Evolutionary conservation across 1,139 yeast species (phyloP).

Genomic region (Yueomyces sp.): DNA sequence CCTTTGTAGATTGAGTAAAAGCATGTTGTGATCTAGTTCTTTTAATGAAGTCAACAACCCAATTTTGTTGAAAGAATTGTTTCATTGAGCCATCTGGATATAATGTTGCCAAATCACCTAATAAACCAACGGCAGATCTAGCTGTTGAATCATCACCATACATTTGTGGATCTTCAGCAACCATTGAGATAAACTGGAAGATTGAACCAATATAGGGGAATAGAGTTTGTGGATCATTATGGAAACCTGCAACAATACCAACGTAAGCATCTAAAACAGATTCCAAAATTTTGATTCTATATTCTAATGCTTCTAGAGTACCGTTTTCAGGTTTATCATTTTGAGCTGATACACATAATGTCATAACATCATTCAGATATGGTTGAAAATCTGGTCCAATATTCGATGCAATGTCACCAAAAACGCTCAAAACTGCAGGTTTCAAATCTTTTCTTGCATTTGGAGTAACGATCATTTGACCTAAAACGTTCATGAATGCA

Average conservation of each 20-base stretch:
- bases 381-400: conserved; percentile 66
- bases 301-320: conserved; percentile 67
- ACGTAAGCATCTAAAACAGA: conserved; percentile 89
- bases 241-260: conserved; percentile 84
- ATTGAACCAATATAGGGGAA: conserved; percentile 56
- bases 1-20: conserved; percentile 57
- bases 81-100: conserved; percentile 64
- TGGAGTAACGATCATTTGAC: conserved; percentile 52
- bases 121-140: conserved; percentile 70
- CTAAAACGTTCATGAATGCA: conserved; percentile 72
- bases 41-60: conserved; percentile 72
- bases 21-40: conserved; percentile 52
- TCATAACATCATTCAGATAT: conserved; percentile 70
- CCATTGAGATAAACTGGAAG: conserved; percentile 51
- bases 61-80: conserved; percentile 50
- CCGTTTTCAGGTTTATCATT: conserved; percentile 38
- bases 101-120: conserved; percentile 89
- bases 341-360: conserved; percentile 33
- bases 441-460: conserved; percentile 67
- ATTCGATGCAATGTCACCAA: conserved; percentile 90
- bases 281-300: conserved; percentile 60
- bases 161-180: conserved; percentile 49
- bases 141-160: conserved; percentile 53
- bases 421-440: conserved; percentile 85
- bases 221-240: conserved; percentile 53